Percentiles rank a stretch among this genome's conserved stretches.
Evolutionary conservation across 495 filamentous ascomycete species (phyloP).

Genomic region (Pyrenula aspistea): DNA sequence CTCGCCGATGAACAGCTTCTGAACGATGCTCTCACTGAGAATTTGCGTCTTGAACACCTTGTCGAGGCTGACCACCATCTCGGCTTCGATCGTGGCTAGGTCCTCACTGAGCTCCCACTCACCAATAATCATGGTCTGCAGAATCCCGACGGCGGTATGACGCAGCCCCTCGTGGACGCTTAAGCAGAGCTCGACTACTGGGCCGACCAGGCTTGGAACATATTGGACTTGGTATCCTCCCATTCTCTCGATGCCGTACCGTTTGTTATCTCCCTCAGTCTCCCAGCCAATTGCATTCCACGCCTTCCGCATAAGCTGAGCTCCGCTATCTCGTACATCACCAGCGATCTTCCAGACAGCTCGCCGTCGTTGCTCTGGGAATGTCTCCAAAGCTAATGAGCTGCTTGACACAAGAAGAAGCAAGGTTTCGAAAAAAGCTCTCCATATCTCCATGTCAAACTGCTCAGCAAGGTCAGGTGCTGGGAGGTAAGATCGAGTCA

Average conservation of each 20-base stretch:
- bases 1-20: conserved; percentile 87
- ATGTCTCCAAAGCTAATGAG: conserved; percentile 84
- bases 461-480: conserved; percentile 82
- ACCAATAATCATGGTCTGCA: conserved; percentile 96
- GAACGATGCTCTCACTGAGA: conserved; percentile 75
- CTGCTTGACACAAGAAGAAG: conserved; percentile 82
- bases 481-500: conserved; percentile 70
- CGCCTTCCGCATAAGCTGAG: conserved; percentile 65
- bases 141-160: conserved; percentile 78
- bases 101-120: conserved; percentile 97
- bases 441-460: conserved; percentile 92
- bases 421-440: conserved; percentile 78
- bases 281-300: conserved; percentile 99
- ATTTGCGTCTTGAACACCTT: conserved; percentile 80
- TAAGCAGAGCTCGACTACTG: conserved; percentile 86
- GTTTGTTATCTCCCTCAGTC: conserved; percentile 61
- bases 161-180: conserved; percentile 90
- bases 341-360: conserved; percentile 99
- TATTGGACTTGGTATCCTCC: conserved; percentile 98
- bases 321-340: conserved; percentile 86
- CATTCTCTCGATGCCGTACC: conserved; percentile 71
- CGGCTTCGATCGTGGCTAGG: conserved; percentile 81
- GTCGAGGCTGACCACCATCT: conserved; percentile 93
- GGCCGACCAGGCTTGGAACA: conserved; percentile 79
- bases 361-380: conserved; percentile 89